phyloP scores from a whole-genome alignment of 169 alveolate species.

The Plasmodium knowlesi region DNA sequence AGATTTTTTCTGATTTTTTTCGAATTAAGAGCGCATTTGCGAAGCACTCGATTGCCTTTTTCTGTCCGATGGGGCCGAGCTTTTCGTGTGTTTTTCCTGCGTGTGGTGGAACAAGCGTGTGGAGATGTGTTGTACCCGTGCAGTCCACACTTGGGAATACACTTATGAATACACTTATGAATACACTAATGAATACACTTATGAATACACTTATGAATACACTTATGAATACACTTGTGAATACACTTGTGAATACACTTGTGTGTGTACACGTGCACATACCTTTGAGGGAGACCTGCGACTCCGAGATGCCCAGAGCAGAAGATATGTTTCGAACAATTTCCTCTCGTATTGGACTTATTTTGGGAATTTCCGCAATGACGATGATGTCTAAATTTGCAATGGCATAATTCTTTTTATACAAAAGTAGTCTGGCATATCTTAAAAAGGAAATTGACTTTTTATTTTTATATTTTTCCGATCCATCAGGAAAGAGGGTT shows the following conservation, averaged over 20 bases:
- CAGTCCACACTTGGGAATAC: neutral
- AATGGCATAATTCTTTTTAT: slow-evolving; percentile 39
- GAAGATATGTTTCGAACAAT: slow-evolving; percentile 64
- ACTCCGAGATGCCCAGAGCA: slow-evolving; percentile 26
- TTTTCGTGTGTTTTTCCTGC: slow-evolving; percentile 75
- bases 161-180: neutral
- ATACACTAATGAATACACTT: neutral
- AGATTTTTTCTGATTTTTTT: neutral
- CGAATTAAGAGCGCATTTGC: slow-evolving; percentile 76
- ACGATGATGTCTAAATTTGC: slow-evolving; percentile 77
- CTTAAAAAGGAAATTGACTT: slow-evolving; percentile 77
- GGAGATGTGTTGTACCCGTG: neutral
- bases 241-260: neutral
- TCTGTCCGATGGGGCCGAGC: slow-evolving; percentile 77
- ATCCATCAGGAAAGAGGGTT: slow-evolving; percentile 88
- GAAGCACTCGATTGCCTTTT: slow-evolving; percentile 80
- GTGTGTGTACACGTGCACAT: neutral
- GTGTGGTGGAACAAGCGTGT: neutral
- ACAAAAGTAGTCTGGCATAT: slow-evolving; percentile 72
- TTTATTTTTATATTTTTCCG: slow-evolving; percentile 77
- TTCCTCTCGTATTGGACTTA: slow-evolving; percentile 3
- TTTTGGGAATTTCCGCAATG: slow-evolving; percentile 66
- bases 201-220: slow-evolving; percentile 63
- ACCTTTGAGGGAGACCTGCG: slow-evolving; percentile 74
- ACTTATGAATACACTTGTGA: no score